Percentiles rank a stretch among this genome's conserved stretches.
Conservation (phyloP, 2,329 filamentous ascomycete species). For the Aspergillus puulaauensis region DNA sequence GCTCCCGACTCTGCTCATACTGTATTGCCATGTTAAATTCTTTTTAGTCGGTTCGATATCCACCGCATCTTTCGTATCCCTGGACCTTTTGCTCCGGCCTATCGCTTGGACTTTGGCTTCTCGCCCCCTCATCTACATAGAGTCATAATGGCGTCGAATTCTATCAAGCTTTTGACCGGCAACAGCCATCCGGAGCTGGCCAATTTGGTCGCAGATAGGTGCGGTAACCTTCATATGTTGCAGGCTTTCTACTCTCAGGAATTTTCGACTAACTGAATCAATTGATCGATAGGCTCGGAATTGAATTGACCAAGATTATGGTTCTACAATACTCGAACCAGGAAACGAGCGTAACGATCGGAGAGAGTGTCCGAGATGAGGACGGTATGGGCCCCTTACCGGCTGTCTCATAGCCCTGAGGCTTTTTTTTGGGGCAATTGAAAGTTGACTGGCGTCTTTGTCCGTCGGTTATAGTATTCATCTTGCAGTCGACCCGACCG, state of each 20-base stretch:
- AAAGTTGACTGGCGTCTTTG: conserved; percentile 4
- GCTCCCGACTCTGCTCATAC: neutral
- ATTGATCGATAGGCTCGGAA: conserved; percentile 54
- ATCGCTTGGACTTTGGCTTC: neutral
- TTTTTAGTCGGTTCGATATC: neutral
- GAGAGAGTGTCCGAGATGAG: conserved; percentile 94
- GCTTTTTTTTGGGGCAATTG: conserved; percentile 4
- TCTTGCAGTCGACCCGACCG: conserved; percentile 89
- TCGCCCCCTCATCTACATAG: neutral
- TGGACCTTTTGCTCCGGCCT: neutral
- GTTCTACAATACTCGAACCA: conserved; percentile 68
- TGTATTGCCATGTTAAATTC: neutral
- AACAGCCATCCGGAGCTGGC: conserved; percentile 74
- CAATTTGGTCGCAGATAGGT: conserved; percentile 67
- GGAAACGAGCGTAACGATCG: conserved; percentile 72
- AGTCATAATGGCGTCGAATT: conserved; percentile 65
- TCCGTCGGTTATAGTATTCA: conserved; percentile 66
- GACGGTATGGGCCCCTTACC: conserved; percentile 61
- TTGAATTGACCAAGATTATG: conserved; percentile 68
- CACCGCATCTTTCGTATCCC: neutral
- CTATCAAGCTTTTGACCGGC: conserved; percentile 72
- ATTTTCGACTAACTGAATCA: conserved; percentile 4
- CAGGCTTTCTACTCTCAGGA: neutral
- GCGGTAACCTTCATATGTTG: conserved; percentile 22
- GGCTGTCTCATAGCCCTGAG: conserved; percentile 6